phyloP scores from a whole-genome alignment of 106 monocot species.

The Amphibolis antarctica region DNA sequence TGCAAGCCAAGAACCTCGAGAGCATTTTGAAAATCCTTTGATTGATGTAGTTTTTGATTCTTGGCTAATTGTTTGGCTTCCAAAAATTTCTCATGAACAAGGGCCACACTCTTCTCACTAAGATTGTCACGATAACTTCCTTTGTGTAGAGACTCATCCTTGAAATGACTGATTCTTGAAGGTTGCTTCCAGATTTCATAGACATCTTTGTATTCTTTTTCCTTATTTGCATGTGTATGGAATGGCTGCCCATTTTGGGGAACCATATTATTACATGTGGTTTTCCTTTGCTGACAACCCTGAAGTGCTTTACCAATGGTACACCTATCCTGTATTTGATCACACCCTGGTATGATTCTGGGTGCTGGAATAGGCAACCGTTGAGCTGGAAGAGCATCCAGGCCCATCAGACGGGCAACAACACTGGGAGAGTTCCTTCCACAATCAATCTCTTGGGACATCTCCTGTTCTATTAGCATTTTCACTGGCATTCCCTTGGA shows the following conservation, averaged over 20 bases:
- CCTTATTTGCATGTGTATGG: conserved; percentile 1
- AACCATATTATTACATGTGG: conserved; percentile 2
- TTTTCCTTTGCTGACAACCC: conserved; percentile 7
- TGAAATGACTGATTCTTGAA: conserved; percentile 9
- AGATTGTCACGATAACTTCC: conserved; percentile 20
- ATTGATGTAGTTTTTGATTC: conserved; percentile 28
- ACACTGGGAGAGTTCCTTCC: conserved; percentile 37
- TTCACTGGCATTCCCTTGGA: conserved; percentile 60
- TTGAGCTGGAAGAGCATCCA: conserved; percentile 31
- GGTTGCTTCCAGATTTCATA: conserved; percentile 30
- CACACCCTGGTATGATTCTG: conserved; percentile 8
- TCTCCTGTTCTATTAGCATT: conserved; percentile 74
- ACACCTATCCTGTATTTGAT: conserved; percentile 8
- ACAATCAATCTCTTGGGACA: conserved; percentile 44
- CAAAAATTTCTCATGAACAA: conserved; percentile 41
- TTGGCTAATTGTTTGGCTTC: conserved; percentile 41
- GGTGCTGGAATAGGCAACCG: background rate
- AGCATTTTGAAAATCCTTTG: conserved; percentile 47
- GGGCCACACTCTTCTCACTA: conserved; percentile 25
- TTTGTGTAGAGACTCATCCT: conserved; percentile 10
- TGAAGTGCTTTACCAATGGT: conserved; percentile 4
- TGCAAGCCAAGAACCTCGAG: conserved; percentile 47
- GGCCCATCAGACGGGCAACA: conserved; percentile 62
- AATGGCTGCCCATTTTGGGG: background rate
- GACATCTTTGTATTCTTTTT: conserved; percentile 36